Base-by-base conservation (phyloP, 2,329 filamentous ascomycete species). In the Claviceps sorghi region DNA sequence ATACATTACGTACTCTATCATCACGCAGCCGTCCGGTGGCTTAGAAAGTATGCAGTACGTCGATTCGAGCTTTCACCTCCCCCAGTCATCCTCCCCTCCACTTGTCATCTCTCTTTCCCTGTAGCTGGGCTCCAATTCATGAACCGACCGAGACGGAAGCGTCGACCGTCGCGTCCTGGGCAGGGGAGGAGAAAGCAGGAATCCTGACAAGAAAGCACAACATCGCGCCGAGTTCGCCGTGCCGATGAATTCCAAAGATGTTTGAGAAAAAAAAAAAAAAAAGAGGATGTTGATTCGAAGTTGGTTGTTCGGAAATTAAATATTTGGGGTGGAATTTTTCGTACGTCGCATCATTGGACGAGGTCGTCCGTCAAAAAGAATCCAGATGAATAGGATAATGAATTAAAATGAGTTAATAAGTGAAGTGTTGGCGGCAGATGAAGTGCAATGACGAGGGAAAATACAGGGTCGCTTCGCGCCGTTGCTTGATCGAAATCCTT, bases 1-100 rank as follows among this genome's bases (percentile, higher is more conserved):
- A 69, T 66, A 68, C 66, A 68, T 69, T 67, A 62, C 58, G 60
- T 62, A 68, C 60, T 67, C 65, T 66, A 66, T 67, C 60, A 59
- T 58, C 60, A 61, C 54, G 57, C 54, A 57, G 54, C 55, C 58
- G 51, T 53, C 52, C 59, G 53, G 54, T 53, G 52, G 57, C 57
- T 52, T 53, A 5, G 26, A 58, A 60, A 64, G 64, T 61, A 60
- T 61, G 61, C 62, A 63, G 57, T 64, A 62, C 53, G 60, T 55
- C 52, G 55, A 49, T 49, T 51, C 48, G 38, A 55, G 45, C 47
- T 21, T 44, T 46, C 40, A 26, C 11, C 32, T 30, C 45, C 40
- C 40, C 40, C 40, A 2, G 9, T 2, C 34, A 15, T 11, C 34
- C 34, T 40, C 36, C 34, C 13, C 11, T 15, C 34, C 10, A 13